Evolutionary conservation across 73 alveolate genomes (phyloP), one percentile per base, ranked within the genome.

Genomic region (Halteria grandinella): DNA sequence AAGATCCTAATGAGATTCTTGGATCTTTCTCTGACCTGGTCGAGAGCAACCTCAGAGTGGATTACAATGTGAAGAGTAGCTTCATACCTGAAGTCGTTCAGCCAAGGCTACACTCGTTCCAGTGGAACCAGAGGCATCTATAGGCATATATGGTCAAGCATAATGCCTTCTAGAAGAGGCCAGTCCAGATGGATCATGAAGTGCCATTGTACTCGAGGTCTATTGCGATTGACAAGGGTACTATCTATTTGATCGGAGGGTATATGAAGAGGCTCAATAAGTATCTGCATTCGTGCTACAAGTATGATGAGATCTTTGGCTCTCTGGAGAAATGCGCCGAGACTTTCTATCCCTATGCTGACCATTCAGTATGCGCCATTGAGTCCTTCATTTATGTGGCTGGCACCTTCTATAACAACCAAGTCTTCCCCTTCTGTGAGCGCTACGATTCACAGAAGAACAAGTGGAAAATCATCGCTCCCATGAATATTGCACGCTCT

Each of bases 131-230:
- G 41, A 57, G 75, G 36, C 32, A 57, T 21, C 55, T 41, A 4
- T 32, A 57, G 18, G 32, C 36, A 8, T 57, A 57, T 31, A 57
- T 18, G 18, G 75, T 57, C n/a, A 57, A 57, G 32, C 29, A 50
- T 3, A 32, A 21, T 41, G 5, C 6, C 2, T 57, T 57, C 36
- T 50, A 57, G 29, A 57, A 57, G 32, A 57, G 53, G 18, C 20
- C 36, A 54, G 75, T 57, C 7, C 12, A 34, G 3, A 57, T 57
- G 75, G 75, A 57, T 32, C 20, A 32, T 6, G 75, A 57, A 32
- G 53, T 57, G 7, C 89, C 89, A 2, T 48, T 77, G 7, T 77
- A 57, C 49, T 77, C 89, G 6, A 62, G 89, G 15, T 77, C 89
- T 0, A 63, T 77, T 25, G 89, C 89, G 4, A 62, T 63, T 12